Evolutionary conservation across 2,329 filamentous ascomycete species (phyloP), one percentile per base, ranked within the genome.

Genomic region (Exophiala bonariae): DNA sequence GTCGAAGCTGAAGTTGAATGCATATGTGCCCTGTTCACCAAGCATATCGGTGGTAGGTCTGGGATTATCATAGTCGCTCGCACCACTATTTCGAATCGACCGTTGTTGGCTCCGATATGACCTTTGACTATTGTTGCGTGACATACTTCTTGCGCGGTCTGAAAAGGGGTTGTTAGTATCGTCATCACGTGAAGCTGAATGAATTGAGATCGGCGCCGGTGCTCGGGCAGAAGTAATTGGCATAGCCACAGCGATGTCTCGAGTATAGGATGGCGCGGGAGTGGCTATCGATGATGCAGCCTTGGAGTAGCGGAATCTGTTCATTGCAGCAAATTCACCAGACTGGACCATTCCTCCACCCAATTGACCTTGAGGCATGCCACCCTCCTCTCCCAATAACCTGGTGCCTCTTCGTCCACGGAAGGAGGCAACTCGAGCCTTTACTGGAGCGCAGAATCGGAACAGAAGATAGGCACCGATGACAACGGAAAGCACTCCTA

Each of bases 371-470:
- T 35, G 44, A 19, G 44, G 18, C 13, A 33, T 40, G 18, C 41
- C 47, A 35, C 44, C 47, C 31, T 45, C 43, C 30, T 46, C 41
- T 35, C 41, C 41, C 3, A 37, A 36, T 13, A 45, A 18, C 18
- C 36, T 41, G 17, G 33, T 10, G 9, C 41, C 41, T 36, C 19
- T 28, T 1, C 41, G 18, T 41, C 32, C 36, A 6, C 41, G 36
- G 13, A 20, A 44, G 16, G 31, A 13, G 19, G 36, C 16, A 22
- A 37, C 38, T 37, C 36, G 22, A 3, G 18, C 20, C 20, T 23
- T 44, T 18, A 49, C n/a, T 2, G 47, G 37, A 4, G 22, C 35
- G 33, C 47, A 50, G 18, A 41, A 50, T 4, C 47, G 47, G 14
- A 45, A 38, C 17, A 50, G 32, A 14, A 50, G 32, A 38, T 41